A percentile compares a stretch with the other conserved stretches of the same genome.
Evolutionary conservation across 2,329 filamentous ascomycete genomes (phyloP).

Genomic region (Cylindrodendrum hubeiense): DNA sequence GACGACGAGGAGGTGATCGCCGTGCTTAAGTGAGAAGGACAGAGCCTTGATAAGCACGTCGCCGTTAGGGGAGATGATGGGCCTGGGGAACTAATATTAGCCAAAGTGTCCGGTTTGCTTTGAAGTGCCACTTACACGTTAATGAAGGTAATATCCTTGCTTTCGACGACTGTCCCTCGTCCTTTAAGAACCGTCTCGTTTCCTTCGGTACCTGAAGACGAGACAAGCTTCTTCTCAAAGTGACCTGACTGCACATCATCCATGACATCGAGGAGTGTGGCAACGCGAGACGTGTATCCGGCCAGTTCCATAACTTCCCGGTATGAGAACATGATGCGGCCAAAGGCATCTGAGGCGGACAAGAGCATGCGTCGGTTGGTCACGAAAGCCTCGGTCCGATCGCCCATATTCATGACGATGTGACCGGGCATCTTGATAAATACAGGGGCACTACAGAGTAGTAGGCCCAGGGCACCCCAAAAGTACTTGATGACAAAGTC

Average conservation of each 20-base stretch:
- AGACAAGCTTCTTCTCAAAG: constrained; percentile 97
- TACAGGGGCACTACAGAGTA: constrained; percentile 94
- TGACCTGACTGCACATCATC: constrained; percentile 89
- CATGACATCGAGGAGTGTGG: constrained; percentile 92
- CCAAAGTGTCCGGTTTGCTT: neutral
- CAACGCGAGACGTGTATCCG: constrained; percentile 93
- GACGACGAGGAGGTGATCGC: constrained; percentile 93
- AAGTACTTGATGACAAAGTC: constrained; percentile 99
- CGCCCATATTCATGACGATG: constrained; percentile 74
- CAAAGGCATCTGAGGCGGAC: constrained; percentile 94
- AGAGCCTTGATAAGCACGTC: constrained; percentile 89
- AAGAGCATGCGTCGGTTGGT: constrained; percentile 94
- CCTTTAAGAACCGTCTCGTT: constrained; percentile 87
- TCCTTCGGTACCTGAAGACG: constrained; percentile 83
- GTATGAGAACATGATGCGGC: constrained; percentile 97
- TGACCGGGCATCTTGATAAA: constrained; percentile 92
- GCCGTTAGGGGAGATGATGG: constrained; percentile 96
- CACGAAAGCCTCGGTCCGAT: constrained; percentile 83
- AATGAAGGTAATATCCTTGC: constrained; percentile 84
- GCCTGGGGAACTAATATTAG: constrained; percentile 54
- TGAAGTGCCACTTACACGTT: constrained; percentile 70
- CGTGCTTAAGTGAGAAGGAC: constrained; percentile 87
- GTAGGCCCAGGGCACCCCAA: constrained; percentile 92
- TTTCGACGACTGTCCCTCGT: constrained; percentile 85
- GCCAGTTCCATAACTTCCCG: constrained; percentile 97